A percentile compares a stretch with the other conserved stretches of the same genome.
Conservation (phyloP, 805 yeast genomes). For the Candida tammaniensis region DNA sequence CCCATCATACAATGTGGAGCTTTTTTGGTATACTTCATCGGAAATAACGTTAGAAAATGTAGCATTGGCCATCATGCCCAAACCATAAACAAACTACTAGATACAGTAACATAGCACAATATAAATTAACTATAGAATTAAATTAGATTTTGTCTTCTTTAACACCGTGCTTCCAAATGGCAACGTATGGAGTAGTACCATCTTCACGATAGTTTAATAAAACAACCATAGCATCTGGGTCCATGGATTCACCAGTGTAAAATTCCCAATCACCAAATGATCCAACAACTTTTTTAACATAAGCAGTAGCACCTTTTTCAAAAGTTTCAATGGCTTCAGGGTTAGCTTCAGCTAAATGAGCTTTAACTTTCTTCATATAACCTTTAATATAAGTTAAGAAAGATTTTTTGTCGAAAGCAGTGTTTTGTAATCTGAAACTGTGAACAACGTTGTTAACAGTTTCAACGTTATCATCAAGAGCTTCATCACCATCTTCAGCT, state of each 20-base stretch:
- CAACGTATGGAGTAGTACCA: constrained; percentile 96
- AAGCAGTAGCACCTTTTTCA: constrained; percentile 96
- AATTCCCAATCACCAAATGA: constrained; percentile 99
- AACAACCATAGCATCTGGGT: constrained; percentile 98
- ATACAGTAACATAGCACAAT: constrained; percentile 1
- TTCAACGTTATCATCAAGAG: constrained; percentile 77
- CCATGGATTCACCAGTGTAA: constrained; percentile 99
- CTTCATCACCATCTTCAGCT: constrained; percentile 87
- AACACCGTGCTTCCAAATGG: constrained; percentile 99
- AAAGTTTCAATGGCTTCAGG: constrained; percentile 86
- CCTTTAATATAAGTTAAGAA: constrained; percentile 96
- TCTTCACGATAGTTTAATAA: constrained; percentile 99
- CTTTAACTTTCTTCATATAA: constrained; percentile 97
- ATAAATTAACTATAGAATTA: neutral
- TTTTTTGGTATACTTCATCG: constrained; percentile 57
- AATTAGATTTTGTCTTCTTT: constrained; percentile 81
- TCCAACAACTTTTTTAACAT: constrained; percentile 93
- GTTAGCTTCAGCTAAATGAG: constrained; percentile 79
- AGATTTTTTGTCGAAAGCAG: constrained; percentile 96
- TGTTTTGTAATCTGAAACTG: constrained; percentile 97
- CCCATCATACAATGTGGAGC: constrained; percentile 41
- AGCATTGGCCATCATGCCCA: constrained; percentile 36
- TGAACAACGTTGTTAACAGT: constrained; percentile 97
- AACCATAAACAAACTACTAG: constrained; percentile 3
- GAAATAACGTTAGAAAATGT: constrained; percentile 71